These are phyloP conservation scores for Epichloe bromicola DNA, from an alignment of 2,329 filamentous ascomycete genomes.

Conservation along the genomic window DNA sequence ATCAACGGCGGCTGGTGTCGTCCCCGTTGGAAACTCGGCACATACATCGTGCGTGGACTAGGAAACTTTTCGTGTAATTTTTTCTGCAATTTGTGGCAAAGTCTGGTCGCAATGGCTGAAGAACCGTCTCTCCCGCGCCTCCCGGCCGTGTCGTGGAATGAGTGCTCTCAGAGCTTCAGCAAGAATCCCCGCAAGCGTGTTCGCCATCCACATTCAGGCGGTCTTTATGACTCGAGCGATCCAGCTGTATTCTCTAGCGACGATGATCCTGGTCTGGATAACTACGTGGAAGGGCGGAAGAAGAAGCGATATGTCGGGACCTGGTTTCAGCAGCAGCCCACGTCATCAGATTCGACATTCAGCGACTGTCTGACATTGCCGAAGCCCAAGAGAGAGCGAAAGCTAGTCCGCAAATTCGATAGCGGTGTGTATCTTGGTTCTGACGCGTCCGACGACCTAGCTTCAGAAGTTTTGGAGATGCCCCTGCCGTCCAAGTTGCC, in stretches of 20 bases:
- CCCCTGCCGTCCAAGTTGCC: slow-evolving; percentile 23
- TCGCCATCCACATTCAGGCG: slow-evolving; percentile 15
- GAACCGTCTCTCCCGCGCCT: slow-evolving; percentile 29
- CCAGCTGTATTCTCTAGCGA: slow-evolving; percentile 61
- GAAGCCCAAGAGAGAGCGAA: slow-evolving; percentile 30
- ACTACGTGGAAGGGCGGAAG: slow-evolving; percentile 43
- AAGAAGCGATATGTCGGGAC: slow-evolving; percentile 54
- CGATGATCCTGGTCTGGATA: slow-evolving; percentile 53
- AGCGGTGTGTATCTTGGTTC: slow-evolving; percentile 59
- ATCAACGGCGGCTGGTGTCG: background rate
- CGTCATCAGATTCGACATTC: slow-evolving; percentile 35
- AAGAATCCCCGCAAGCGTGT: slow-evolving; percentile 28
- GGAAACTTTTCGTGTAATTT: background rate
- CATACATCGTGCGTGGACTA: background rate
- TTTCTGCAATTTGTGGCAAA: background rate
- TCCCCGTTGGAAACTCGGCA: background rate
- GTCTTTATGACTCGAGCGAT: slow-evolving; percentile 50
- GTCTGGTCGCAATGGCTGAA: slow-evolving; percentile 21
- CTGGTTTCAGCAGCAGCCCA: slow-evolving; percentile 52
- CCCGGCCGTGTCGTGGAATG: slow-evolving; percentile 25
- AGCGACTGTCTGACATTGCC: slow-evolving; percentile 23
- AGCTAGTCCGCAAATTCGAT: slow-evolving; percentile 47
- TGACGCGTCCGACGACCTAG: slow-evolving; percentile 33
- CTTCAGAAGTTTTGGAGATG: slow-evolving; percentile 18
- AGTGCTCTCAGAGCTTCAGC: slow-evolving; percentile 25